phyloP scores from a whole-genome alignment of 768 basidiomycete genomes.

The Tylopilus plumbeoviolaceoides region DNA sequence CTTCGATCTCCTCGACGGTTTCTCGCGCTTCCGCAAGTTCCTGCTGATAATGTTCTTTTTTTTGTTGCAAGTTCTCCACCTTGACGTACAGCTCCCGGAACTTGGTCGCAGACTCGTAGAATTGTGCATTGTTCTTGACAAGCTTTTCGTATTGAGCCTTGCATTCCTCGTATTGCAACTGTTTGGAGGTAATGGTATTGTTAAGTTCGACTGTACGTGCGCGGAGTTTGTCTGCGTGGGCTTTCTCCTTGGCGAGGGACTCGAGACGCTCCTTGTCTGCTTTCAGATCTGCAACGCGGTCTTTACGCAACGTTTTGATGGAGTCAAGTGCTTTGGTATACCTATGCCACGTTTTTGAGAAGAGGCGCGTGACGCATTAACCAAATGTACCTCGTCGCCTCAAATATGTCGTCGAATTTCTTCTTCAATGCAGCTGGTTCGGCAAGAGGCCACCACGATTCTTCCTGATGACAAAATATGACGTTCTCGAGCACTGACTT shows the following conservation, averaged over 20 bases:
- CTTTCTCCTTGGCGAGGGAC: constrained; percentile 75
- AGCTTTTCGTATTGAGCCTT: constrained; percentile 62
- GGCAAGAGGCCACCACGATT: constrained; percentile 95
- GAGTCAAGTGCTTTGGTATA: constrained; percentile 96
- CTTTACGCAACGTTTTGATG: constrained; percentile 88
- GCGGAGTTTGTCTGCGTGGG: constrained; percentile 80
- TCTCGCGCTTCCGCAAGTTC: constrained; percentile 61
- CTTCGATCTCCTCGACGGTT: constrained; percentile 63
- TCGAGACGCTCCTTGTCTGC: constrained; percentile 86
- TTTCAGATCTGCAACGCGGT: constrained; percentile 86
- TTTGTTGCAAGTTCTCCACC: constrained; percentile 58
- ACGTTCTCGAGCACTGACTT: constrained; percentile 99
- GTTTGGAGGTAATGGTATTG: constrained; percentile 59
- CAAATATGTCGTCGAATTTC: constrained; percentile 99
- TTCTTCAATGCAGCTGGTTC: constrained; percentile 92
- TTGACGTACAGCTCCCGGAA: constrained; percentile 83
- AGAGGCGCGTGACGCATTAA: background rate
- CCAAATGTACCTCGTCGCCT: constrained; percentile 77
- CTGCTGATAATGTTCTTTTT: constrained; percentile 54
- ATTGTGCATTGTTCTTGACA: constrained; percentile 66
- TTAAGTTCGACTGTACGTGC: constrained; percentile 60
- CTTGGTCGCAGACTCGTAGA: constrained; percentile 78
- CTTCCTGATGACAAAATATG: constrained; percentile 99
- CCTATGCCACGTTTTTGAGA: constrained; percentile 38
- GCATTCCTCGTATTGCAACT: constrained; percentile 68